Evolutionary conservation across 495 filamentous ascomycete genomes (phyloP), one percentile per base, ranked within the genome.

Genomic region (Amorphotheca resinae): DNA sequence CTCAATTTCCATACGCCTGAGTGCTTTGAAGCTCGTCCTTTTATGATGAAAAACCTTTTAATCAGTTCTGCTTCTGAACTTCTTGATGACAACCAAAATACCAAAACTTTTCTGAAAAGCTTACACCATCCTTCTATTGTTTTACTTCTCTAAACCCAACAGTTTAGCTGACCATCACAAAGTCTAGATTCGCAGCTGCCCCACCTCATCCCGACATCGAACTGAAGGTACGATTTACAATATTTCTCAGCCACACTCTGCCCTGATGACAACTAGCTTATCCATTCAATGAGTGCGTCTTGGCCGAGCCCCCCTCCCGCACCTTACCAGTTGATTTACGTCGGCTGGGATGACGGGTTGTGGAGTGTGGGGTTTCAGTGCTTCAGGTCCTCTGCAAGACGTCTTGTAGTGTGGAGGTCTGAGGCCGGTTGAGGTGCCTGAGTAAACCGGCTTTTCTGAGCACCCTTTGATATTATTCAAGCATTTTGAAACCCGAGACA

Each of bases 41-140:
- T 59, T 51, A 69, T 87, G 84, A 91, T 88, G 84, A 88, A 69
- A 81, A 70, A 54, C 56, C 55, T 65, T 68, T 54, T 68, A 67
- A 79, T 84, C 84, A 91, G 84, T 91, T 91, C 84, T 91, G 84
- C 84, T 91, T 80, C 84, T 87, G 84, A 86, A 84, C 63, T 66
- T 49, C 53, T 64, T 87, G 82, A 79, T 74, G 84, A 87, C 59
- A 85, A 71, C 64, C 66, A 75, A 64, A 72, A 77, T 84, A 84
- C 80, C 79, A 85, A 83, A 80, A 75, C 70, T 67, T 65, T 68
- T 74, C 64, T 71, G 67, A 68, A 26, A 28, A 11, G 14, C 54
- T 28, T 34, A 26, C 51, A 22, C 38, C 21, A 22, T 1, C 34
- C 31, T 20, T 44, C 34, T 33, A 25, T 35, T 45, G 28, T 38